Evolutionary conservation across 176 grass and related monocot species (phyloP).

Genomic region (Carex parvula): DNA sequence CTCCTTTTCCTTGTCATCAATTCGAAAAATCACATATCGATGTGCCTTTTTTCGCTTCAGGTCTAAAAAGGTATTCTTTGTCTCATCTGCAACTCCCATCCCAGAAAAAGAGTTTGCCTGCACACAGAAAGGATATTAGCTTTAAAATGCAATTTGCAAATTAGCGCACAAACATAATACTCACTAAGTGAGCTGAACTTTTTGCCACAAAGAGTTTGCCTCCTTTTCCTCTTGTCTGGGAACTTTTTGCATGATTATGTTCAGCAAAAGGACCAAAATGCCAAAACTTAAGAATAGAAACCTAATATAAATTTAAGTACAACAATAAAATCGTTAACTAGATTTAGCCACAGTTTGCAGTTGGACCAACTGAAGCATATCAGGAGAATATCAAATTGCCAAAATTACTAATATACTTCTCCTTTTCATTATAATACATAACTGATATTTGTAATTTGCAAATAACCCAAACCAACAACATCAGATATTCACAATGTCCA

Average conservation of each 20-base stretch:
- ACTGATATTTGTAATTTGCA: not conserved
- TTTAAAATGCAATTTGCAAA: not conserved
- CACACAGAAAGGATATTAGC: not conserved
- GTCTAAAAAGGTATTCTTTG: constrained; percentile 26
- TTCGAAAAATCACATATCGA: constrained; percentile 42
- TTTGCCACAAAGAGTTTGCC: too few species aligned
- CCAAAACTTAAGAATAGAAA: not conserved
- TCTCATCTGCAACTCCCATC: constrained; percentile 28
- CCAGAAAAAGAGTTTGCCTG: constrained; percentile 35
- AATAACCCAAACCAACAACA: not conserved
- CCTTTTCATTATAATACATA: not conserved
- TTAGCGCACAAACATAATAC: too few species aligned
- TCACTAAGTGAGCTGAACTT: too few species aligned
- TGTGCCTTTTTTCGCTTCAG: constrained; percentile 40
- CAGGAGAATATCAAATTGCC: not conserved
- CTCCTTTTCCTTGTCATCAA: constrained; percentile 45
- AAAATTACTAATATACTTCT: not conserved
- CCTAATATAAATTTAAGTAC: not conserved
- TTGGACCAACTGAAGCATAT: not conserved
- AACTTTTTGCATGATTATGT: not conserved
- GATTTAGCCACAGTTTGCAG: not conserved
- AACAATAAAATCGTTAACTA: not conserved
- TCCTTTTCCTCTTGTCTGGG: not conserved
- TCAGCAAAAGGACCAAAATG: not conserved
- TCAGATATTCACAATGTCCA: not conserved